Evolutionary conservation across 108 stramenopile genomes (phyloP).

Genomic region (Aurantiochytrium sp.): DNA sequence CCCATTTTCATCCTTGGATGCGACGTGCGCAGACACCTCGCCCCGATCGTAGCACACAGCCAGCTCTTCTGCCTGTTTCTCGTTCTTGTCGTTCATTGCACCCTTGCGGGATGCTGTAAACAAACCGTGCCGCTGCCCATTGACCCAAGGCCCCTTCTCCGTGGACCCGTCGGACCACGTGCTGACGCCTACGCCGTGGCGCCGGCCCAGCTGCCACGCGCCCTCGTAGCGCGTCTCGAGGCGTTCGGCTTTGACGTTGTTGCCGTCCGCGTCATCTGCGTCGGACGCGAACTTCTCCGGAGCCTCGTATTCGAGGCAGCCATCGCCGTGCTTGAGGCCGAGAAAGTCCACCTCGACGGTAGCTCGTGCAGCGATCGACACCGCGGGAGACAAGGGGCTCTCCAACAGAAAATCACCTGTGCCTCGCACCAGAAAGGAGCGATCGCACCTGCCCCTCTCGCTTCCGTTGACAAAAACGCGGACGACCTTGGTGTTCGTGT

Average conservation of each 20-base stretch:
- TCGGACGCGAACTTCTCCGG: too few species aligned
- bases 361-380: neutral
- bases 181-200: neutral
- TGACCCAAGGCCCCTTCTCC: neutral
- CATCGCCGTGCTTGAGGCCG: neutral
- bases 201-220: neutral
- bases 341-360: neutral
- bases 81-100: too few species aligned
- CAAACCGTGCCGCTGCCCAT: neutral
- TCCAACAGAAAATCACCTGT: neutral
- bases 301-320: neutral
- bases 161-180: neutral
- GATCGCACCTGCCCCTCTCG: neutral
- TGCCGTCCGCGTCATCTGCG: neutral
- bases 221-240: neutral
- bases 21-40: too few species aligned
- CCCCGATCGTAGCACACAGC: too few species aligned
- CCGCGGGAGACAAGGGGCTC: neutral
- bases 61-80: too few species aligned
- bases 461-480: neutral
- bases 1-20: too few species aligned
- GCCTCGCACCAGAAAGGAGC: neutral
- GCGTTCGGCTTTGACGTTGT: too few species aligned
- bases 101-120: too few species aligned
- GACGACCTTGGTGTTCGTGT: neutral